phyloP scores from a whole-genome alignment of 306 rosid species.

The Vigna reflexopilosa region DNA sequence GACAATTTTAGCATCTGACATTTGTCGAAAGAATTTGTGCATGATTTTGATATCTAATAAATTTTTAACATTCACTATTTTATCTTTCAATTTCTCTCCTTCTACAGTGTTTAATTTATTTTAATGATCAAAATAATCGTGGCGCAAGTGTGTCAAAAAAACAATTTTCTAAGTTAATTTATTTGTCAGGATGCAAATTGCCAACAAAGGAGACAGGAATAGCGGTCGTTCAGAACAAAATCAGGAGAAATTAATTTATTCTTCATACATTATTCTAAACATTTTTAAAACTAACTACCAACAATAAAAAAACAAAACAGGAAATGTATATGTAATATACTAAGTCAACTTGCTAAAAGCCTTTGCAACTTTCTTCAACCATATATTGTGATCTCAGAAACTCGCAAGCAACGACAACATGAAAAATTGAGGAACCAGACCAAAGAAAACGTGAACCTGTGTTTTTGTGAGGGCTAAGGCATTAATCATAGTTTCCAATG shows the following conservation, averaged over 20 bases:
- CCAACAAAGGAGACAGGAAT: slow-evolving; percentile 46
- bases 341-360: slow-evolving; percentile 44
- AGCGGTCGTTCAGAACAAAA: slow-evolving; percentile 38
- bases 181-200: slow-evolving; percentile 21
- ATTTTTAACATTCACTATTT: no score
- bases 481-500: slow-evolving; percentile 45
- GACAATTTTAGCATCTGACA: no score
- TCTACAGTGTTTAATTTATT: no score
- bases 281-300: neutral
- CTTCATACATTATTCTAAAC: slow-evolving; percentile 26
- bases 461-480: slow-evolving; percentile 4
- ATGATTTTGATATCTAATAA: no score
- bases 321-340: neutral
- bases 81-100: no score
- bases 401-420: slow-evolving; percentile 32
- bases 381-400: slow-evolving; percentile 39
- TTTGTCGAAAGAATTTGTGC: no score
- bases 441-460: slow-evolving; percentile 7
- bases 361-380: slow-evolving; percentile 31
- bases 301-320: neutral
- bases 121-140: no score
- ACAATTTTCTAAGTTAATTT: no score
- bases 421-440: slow-evolving; percentile 21
- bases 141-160: no score
- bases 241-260: slow-evolving; percentile 43